Base-by-base conservation (phyloP, 1,284 basidiomycete genomes). In the Ceratobasidium papillatum region DNA sequence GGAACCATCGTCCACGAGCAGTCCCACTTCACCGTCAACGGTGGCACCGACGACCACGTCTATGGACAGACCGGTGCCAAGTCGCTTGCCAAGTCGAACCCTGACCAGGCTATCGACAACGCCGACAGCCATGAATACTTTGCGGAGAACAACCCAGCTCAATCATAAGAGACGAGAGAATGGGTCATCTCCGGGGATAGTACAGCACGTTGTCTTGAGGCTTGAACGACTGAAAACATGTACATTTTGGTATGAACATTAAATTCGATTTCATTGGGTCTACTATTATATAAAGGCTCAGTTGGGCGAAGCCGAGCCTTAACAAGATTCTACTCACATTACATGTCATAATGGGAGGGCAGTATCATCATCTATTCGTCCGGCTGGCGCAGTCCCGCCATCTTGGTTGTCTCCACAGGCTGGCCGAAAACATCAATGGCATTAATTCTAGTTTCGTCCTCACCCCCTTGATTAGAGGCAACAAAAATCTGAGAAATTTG, bases 391-490 rank as follows among this genome's bases (percentile, higher is more conserved):
- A 69, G 30, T 9, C 32, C 54, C 11, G 66, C 34, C 66, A 69
- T 69, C 52, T 75, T 78, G 59, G 75, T 80, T 74, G 76, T 78
- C 88, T 88, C 88, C n/a, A 88, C 84, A 7, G 88, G 84, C 22
- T 87, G 79, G 5, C 94, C 94, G 65, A 90, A 87, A 14, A 94
- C 80, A 80, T 95, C 93, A 68, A 95, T 84, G 30, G 85, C 87
- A 81, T 94, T 91, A 77, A 95, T 92, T 52, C 91, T 85, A 19
- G 94, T 94, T 78, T 89, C 87, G 61, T 94, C 91, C 64, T 88
- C 89, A 51, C 82, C 89, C 12, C 88, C 91, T 77, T 93, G 91
- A 79, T 95, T 95, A 30, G 89, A 89, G 74, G 87, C 87, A 30
- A 95, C 87, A 78, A 95, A 91, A 61, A 95, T 89, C 90, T 94